Evolutionary conservation across 208 protist genomes (phyloP), one percentile per base, ranked within the genome.

Genomic region (Crithidia bombi): DNA sequence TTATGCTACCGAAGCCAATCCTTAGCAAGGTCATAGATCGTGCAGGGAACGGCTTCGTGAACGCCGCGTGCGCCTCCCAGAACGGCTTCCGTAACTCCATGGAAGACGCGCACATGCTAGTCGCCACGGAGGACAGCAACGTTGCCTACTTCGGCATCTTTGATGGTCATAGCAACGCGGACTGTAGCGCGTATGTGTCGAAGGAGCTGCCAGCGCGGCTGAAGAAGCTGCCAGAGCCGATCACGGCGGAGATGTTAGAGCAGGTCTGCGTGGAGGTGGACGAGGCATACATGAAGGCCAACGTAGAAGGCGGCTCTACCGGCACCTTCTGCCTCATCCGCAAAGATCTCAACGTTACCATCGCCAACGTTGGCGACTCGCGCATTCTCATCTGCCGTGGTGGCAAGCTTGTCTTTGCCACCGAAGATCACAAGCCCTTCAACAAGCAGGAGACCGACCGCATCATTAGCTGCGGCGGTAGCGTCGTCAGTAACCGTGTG

Each of bases 301-400:
- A 87, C 66, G 59, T 69, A 25, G 87, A 93, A 36, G 91, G 85
- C 56, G 93, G 93, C 50, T 81, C 80, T 25, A 97, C 93, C 19
- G 90, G 82, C 35, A 93, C 91, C 44, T 96, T 96, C 70, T 91
- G 79, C 57, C 26, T 96, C 28, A 57, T 96, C 30, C 73, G 73
- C 51, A 77, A 77, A 25, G 73, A 87, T 44, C 82, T 65, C n/a
- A 73, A 65, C 30, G 68, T 95, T 7, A 91, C 70, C 19, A 74
- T 95, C 30, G 87, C 77, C 62, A 97, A 97, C 69, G 93, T 97
- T 17, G 96, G 96, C 14, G 96, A 98, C 78, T 94, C 89, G 12
- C 85, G 96, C 54, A 89, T 90, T 41, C 56, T 98, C n/a, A 52
- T 95, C 33, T 75, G 67, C 41, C 84, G 87, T 23, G 66, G 79